These are phyloP conservation scores for Calonectria pseudoreteaudii DNA, from an alignment of 2,329 filamentous ascomycete genomes.

Conservation along the genomic window DNA sequence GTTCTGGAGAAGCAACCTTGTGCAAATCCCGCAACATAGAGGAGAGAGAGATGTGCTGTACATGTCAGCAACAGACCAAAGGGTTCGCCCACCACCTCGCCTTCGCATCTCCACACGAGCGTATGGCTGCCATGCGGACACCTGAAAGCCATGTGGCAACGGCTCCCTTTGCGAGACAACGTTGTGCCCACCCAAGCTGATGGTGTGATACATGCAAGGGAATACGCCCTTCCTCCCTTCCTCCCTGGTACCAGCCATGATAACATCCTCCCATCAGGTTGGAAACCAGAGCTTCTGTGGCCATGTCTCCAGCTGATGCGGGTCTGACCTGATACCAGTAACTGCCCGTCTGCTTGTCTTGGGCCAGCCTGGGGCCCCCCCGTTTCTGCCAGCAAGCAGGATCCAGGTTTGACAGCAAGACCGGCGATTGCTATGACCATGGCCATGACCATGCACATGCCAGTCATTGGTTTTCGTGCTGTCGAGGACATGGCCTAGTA, in stretches of 20 bases:
- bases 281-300: constrained; percentile 3
- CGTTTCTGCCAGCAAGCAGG: constrained; percentile 39
- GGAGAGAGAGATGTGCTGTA: not conserved
- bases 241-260: not conserved
- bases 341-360: constrained; percentile 7
- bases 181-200: constrained; percentile 7
- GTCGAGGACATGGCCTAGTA: not conserved
- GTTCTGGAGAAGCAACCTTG: not conserved
- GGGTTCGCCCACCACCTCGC: not conserved
- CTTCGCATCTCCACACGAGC: constrained; percentile 11
- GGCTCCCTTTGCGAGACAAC: constrained; percentile 13
- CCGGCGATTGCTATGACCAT: not conserved
- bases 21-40: not conserved
- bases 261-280: not conserved
- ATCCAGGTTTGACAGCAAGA: not conserved
- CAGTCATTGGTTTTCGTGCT: not conserved
- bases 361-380: constrained; percentile 15
- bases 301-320: constrained; percentile 10
- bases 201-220: constrained; percentile 17
- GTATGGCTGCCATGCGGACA: constrained; percentile 20
- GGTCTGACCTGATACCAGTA: constrained; percentile 9
- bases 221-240: not conserved
- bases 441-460: not conserved
- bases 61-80: not conserved
- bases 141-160: constrained; percentile 26